Evolutionary conservation across 805 yeast species (phyloP).

Genomic region (Yarrowia sp.): DNA sequence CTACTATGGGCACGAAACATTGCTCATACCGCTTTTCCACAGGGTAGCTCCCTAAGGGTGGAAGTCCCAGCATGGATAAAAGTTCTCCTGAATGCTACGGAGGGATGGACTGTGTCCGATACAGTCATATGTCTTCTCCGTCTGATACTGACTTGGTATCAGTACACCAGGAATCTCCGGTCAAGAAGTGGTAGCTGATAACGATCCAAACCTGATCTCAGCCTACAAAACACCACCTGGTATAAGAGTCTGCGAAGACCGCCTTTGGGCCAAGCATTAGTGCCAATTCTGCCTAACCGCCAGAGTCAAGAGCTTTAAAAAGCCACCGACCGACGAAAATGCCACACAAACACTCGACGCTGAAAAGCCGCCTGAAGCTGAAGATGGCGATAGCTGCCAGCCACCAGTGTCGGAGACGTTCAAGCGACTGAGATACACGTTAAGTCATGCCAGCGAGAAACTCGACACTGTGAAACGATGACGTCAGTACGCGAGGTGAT

Average conservation of each 20-base stretch:
- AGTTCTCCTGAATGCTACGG: too few relatives aligned
- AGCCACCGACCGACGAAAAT: background rate
- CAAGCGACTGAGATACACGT: too few relatives aligned
- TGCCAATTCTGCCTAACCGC: conserved; percentile 1
- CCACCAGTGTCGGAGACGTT: background rate
- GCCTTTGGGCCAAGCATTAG: background rate
- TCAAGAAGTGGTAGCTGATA: background rate
- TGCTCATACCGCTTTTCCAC: too few relatives aligned
- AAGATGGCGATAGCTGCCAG: background rate
- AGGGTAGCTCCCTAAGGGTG: too few relatives aligned
- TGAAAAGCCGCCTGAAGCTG: conserved; percentile 10
- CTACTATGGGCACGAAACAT: too few relatives aligned
- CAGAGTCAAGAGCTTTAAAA: background rate
- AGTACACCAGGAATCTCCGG: conserved; percentile 4
- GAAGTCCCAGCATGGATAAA: too few relatives aligned
- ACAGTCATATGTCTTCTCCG: background rate
- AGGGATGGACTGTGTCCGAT: too few relatives aligned
- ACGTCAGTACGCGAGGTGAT: too few relatives aligned
- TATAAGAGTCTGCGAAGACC: conserved; percentile 1
- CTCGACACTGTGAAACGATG: too few relatives aligned
- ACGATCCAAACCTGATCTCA: conserved; percentile 1
- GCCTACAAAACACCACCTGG: background rate
- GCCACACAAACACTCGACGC: background rate
- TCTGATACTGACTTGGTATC: background rate
- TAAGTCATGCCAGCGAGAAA: too few relatives aligned